phyloP scores from a whole-genome alignment of 345 rosid genomes.

The Xanthoceras sorbifolium region DNA sequence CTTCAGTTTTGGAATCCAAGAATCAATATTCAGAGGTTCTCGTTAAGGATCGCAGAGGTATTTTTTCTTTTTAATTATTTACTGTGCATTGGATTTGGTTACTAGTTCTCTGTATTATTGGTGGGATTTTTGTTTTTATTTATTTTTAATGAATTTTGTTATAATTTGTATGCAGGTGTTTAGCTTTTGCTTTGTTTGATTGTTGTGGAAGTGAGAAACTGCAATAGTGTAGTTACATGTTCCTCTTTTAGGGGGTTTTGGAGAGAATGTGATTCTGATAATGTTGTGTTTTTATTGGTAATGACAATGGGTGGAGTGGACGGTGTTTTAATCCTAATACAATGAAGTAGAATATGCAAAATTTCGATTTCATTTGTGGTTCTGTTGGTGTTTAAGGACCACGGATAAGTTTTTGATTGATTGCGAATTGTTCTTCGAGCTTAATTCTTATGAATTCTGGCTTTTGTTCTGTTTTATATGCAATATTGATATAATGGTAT shows the following conservation, averaged over 20 bases:
- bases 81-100: neutral
- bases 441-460: no score
- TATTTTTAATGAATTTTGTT: slow-evolving; percentile 8
- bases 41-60: neutral
- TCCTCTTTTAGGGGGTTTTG: neutral
- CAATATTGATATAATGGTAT: no score
- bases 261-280: neutral
- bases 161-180: neutral
- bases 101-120: neutral
- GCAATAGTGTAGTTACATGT: neutral
- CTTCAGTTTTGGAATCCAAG: neutral
- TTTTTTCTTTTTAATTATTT: neutral
- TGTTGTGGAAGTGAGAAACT: neutral
- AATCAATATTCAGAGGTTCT: neutral
- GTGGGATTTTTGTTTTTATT: neutral
- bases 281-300: neutral
- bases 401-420: no score
- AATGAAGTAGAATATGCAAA: no score
- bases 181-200: neutral
- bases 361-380: no score
- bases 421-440: no score
- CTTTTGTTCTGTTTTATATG: no score
- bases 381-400: no score
- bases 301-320: neutral
- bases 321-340: no score